Conservation (phyloP, 106 monocot species). For the Allium fistulosum region DNA sequence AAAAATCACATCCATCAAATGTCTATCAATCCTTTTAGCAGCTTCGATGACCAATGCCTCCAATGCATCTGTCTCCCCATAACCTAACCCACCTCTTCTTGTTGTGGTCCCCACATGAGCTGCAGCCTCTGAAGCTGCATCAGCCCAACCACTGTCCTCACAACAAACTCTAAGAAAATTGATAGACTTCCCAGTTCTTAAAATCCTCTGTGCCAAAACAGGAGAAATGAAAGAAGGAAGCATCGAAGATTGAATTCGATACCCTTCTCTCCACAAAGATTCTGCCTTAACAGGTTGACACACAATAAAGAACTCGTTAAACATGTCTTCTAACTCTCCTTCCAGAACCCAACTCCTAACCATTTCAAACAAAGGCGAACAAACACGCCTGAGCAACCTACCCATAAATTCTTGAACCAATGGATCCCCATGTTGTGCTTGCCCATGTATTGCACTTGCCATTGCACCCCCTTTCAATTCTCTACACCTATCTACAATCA, state of each 20-base stretch:
- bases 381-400: constrained; percentile 62
- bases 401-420: constrained; percentile 89
- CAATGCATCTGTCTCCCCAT: constrained; percentile 76
- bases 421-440: constrained; percentile 79
- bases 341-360: constrained; percentile 88
- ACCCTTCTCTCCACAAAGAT: constrained; percentile 89
- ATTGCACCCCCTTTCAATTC: constrained; percentile 81
- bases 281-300: constrained; percentile 83
- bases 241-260: constrained; percentile 74
- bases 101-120: constrained; percentile 80
- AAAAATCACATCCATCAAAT: constrained; percentile 83
- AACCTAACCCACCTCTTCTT: constrained; percentile 67
- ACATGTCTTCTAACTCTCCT: constrained; percentile 86
- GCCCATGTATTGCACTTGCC: constrained; percentile 82
- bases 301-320: constrained; percentile 78
- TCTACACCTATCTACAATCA: constrained; percentile 64
- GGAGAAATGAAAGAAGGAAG: constrained; percentile 87
- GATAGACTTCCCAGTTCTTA: constrained; percentile 94
- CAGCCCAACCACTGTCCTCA: constrained; percentile 89
- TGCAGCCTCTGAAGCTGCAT: constrained; percentile 61
- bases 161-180: constrained; percentile 97
- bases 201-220: constrained; percentile 67
- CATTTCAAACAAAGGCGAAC: constrained; percentile 95
- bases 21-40: constrained; percentile 73
- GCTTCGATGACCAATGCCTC: constrained; percentile 84